Base-by-base conservation (phyloP, 495 filamentous ascomycete species). In the Xylaria sp. region DNA sequence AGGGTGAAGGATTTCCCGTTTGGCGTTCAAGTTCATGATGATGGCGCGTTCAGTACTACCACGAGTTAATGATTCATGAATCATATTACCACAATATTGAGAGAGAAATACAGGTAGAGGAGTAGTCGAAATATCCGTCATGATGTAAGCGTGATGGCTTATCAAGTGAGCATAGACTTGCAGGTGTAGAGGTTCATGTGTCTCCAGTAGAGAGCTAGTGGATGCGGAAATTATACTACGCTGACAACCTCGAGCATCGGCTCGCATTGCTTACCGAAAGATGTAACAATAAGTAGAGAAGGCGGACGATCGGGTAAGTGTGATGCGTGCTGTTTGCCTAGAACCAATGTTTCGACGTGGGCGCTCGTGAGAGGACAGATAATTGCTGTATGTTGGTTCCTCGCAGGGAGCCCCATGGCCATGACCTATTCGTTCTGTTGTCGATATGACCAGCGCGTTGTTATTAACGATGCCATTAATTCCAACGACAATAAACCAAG, bases 101-200 rank as follows among this genome's bases (percentile, higher is more conserved):
- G 15, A 48, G 61, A 21, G 41, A 2, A 48, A 19, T 15, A 12
- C 19, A 31, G 15, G n/a, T 43, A 43, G 59, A 29, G 35, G n/a
- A 26, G 61, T 48, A 19, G 26, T 64, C 24, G 17, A 48, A 48
- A 46, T 41, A 46, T 41, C 9, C 40, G 37, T 61, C 7, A 66
- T 66, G 26, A 66, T 52, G 40, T 66, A 66, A 66, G 62, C 62
- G 19, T 31, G 31, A 52, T 37, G 29, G 5, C 43, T 21, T 26
- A 50, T 65, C 40, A 29, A 12, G 17, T 52, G 43, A 52, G 19
- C 41, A 31, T 11, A 37, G 24, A 50, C 0, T n/a, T 8, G 5
- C 14, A 14, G 58, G 17, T 12, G 43, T 43, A 62, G 35, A 43
- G 26, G 35, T n/a, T 62, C 59, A 37, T 41, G 58, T 41, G 35